Conservation (phyloP, 2,329 filamentous ascomycete species). For the Diaporthe citrichinensis region DNA sequence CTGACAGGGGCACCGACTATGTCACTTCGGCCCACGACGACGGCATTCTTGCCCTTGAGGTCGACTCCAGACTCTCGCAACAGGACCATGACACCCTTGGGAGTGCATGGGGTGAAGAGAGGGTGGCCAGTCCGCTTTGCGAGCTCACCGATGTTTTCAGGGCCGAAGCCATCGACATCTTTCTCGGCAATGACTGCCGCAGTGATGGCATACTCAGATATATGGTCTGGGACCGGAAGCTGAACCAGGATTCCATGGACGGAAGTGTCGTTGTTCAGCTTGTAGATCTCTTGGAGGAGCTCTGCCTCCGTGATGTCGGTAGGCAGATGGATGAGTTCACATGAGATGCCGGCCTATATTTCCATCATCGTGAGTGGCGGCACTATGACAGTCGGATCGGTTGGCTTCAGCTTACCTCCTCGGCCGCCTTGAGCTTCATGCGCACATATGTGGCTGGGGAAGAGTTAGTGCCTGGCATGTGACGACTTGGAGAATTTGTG, state of each 20-base stretch:
- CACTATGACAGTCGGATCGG: background rate
- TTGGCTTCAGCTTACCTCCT: constrained; percentile 74
- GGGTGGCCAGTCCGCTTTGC: constrained; percentile 94
- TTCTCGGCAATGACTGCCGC: constrained; percentile 93
- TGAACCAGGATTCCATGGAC: constrained; percentile 97
- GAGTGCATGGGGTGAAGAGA: constrained; percentile 93
- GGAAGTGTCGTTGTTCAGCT: constrained; percentile 86
- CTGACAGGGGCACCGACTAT: constrained; percentile 98
- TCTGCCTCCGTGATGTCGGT: constrained; percentile 87
- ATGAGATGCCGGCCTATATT: constrained; percentile 85
- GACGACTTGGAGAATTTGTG: background rate
- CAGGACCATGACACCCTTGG: constrained; percentile 96
- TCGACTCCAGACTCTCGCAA: constrained; percentile 87
- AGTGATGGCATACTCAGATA: constrained; percentile 92
- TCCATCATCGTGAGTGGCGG: constrained; percentile 42
- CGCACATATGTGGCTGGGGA: constrained; percentile 91
- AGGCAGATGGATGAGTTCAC: constrained; percentile 87
- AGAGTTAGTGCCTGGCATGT: constrained; percentile 47
- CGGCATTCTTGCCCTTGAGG: constrained; percentile 89
- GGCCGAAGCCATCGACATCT: constrained; percentile 97
- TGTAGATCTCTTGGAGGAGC: constrained; percentile 84
- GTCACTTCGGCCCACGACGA: constrained; percentile 94
- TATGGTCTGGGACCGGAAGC: constrained; percentile 87
- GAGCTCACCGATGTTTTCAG: constrained; percentile 94
- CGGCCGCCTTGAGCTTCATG: constrained; percentile 98